These are phyloP conservation scores for Exophiala oligosperma DNA, from an alignment of 2,329 filamentous ascomycete genomes.

Conservation along the genomic window DNA sequence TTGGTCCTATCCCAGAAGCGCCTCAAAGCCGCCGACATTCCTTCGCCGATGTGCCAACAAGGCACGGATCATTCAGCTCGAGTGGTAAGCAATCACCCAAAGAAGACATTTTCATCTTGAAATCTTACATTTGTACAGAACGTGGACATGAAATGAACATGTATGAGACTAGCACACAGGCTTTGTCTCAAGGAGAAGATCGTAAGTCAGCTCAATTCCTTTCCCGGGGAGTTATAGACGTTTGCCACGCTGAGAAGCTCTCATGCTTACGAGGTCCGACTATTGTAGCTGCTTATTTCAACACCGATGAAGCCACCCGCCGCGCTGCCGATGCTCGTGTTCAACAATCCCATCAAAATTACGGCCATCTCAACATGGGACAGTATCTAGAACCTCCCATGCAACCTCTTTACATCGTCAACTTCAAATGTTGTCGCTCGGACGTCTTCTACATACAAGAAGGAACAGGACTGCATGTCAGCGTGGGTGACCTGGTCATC, in stretches of 20 bases:
- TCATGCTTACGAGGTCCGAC: slow-evolving; percentile 40
- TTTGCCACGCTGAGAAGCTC: slow-evolving; percentile 31
- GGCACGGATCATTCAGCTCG: slow-evolving; percentile 46
- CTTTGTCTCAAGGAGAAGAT: slow-evolving; percentile 40
- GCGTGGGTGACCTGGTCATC: slow-evolving; percentile 90
- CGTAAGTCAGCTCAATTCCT: slow-evolving; percentile 42
- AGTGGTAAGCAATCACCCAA: slow-evolving; percentile 33
- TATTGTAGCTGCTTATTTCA: slow-evolving; percentile 47
- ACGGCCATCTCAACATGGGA: slow-evolving; percentile 26
- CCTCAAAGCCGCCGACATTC: slow-evolving; percentile 54
- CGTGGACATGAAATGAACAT: slow-evolving; percentile 40
- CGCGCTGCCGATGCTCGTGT: slow-evolving; percentile 43
- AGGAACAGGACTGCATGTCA: slow-evolving; percentile 86
- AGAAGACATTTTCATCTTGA: neutral
- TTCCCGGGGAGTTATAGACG: neutral
- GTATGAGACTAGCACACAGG: slow-evolving; percentile 38
- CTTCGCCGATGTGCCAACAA: slow-evolving; percentile 51
- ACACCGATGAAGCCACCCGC: slow-evolving; percentile 34
- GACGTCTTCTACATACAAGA: slow-evolving; percentile 98
- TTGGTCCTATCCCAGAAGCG: slow-evolving; percentile 46
- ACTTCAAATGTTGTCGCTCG: slow-evolving; percentile 93
- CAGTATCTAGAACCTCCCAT: slow-evolving; percentile 47
- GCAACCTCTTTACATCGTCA: slow-evolving; percentile 80
- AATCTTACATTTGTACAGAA: slow-evolving; percentile 26
- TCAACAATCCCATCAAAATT: slow-evolving; percentile 28